A percentile compares a stretch with the other conserved stretches of the same genome.
Evolutionary conservation across 352 stramenopile genomes (phyloP).

Genomic region (Pythium myriotylum): DNA sequence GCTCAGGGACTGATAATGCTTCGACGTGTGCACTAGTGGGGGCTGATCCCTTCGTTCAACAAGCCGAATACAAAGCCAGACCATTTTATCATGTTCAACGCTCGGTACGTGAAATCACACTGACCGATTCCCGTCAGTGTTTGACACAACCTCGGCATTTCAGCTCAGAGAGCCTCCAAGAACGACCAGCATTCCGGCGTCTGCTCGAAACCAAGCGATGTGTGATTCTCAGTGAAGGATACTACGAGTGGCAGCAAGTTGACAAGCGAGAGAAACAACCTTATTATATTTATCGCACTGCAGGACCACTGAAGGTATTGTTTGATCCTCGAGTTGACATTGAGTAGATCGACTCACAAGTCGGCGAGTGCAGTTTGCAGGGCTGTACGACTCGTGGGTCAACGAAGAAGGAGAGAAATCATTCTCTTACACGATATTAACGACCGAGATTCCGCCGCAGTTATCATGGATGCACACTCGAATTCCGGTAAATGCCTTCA

Average conservation of each 20-base stretch:
- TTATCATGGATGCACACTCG: slow-evolving; percentile 86
- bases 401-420: slow-evolving; percentile 67
- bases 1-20: background rate
- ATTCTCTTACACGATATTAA: slow-evolving; percentile 89
- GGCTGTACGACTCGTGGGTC: slow-evolving; percentile 83
- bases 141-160: background rate
- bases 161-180: slow-evolving; percentile 71
- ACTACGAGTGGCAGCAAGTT: slow-evolving; percentile 92
- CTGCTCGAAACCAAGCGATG: slow-evolving; percentile 77
- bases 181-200: slow-evolving; percentile 73
- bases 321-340: background rate
- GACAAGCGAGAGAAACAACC: slow-evolving; percentile 89
- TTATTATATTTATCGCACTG: slow-evolving; percentile 82
- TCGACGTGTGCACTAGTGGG: slow-evolving; percentile 47
- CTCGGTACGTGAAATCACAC: slow-evolving; percentile 40
- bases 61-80: slow-evolving; percentile 74
- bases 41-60: slow-evolving; percentile 81
- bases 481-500: slow-evolving; percentile 85
- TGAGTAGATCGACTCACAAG: background rate
- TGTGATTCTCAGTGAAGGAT: slow-evolving; percentile 86
- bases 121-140: background rate
- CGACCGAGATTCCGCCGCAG: slow-evolving; percentile 62
- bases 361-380: slow-evolving; percentile 59
- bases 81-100: slow-evolving; percentile 89
- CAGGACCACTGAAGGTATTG: slow-evolving; percentile 52